phyloP scores from a whole-genome alignment of 2,329 filamentous ascomycete species.

The Arthrobotrys entomopaga region DNA sequence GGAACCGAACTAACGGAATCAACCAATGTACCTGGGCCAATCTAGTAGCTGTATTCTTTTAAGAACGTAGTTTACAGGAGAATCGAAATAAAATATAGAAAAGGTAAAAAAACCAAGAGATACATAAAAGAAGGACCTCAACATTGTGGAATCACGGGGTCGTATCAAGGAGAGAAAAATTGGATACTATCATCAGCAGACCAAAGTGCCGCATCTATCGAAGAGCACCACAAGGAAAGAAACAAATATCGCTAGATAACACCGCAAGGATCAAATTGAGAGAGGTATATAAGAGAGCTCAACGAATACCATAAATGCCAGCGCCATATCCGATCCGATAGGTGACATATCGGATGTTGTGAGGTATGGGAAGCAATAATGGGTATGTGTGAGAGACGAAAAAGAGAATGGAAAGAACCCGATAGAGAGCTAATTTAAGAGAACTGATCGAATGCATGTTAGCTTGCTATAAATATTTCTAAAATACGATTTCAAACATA shows the following conservation, averaged over 20 bases:
- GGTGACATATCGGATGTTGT: background rate
- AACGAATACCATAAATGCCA: background rate
- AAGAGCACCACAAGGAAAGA: background rate
- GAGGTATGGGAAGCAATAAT: background rate
- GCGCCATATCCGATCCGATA: slow-evolving; percentile 5
- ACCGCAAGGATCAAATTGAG: slow-evolving; percentile 4
- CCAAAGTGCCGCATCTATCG: background rate
- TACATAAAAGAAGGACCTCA: background rate
- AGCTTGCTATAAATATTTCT: too few relatives aligned
- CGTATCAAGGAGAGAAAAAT: too few relatives aligned
- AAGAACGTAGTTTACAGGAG: slow-evolving; percentile 29
- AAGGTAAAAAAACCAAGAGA: background rate
- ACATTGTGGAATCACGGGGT: background rate
- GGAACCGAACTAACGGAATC: slow-evolving; percentile 7
- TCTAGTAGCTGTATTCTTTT: slow-evolving; percentile 21
- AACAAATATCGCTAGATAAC: slow-evolving; percentile 34
- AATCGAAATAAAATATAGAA: slow-evolving; percentile 16
- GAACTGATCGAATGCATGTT: too few relatives aligned
- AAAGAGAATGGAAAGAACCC: background rate
- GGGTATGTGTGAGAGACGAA: slow-evolving; percentile 2
- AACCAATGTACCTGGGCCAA: background rate
- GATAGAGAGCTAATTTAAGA: too few relatives aligned
- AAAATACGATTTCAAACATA: slow-evolving; percentile 61
- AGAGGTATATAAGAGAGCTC: background rate
- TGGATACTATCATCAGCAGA: too few relatives aligned